Base-by-base conservation (phyloP, 2,329 filamentous ascomycete genomes). In the Claviceps lovelessii region DNA sequence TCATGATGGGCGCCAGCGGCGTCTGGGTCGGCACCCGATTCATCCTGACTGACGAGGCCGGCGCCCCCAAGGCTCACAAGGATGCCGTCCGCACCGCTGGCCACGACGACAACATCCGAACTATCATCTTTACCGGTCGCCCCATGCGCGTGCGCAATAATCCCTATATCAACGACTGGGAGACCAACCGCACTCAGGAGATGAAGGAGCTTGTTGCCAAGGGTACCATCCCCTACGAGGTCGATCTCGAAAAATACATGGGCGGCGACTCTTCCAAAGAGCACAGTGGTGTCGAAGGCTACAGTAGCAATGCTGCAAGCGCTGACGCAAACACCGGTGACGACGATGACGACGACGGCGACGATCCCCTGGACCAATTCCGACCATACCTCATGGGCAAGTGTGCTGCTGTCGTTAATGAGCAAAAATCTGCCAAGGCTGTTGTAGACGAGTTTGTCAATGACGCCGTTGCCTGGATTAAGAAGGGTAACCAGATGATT, bases 21-120 rank as follows among this genome's bases (percentile, higher is more conserved):
- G 93, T 97, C 62, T 98, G 93, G 93, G 86, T 98, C 61, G 93
- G 93, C 67, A 98, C 93, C 44, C 83, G 93, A 60, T 98, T 98
- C 76, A 86, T 98, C 62, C 81, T 98, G 58, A 84, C 84, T 55
- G 88, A 96, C 62, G 93, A 98, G 77, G 93, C 93, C 55, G 91
- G 93, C 66, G 93, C 93, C 11, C 88, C 93, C 62, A 85, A 89
- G 71, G 81, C 87, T 49, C 91, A 98, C 79, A 93, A 97, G 76
- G 91, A 98, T 68, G 89, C 91, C 58, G 93, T 98, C 62, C 82
- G 83, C 66, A 96, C 91, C 47, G 82, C 93, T 53, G 82, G 87
- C 62, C 95, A 93, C 70, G 90, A 97, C 72, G 93, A 98, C 73
- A 98, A 95, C 67, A 76, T 97, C 69, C 87, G 89, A 68, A 98